Base-by-base conservation (phyloP, 148 eudicot species). In the Cornus suecica region DNA sequence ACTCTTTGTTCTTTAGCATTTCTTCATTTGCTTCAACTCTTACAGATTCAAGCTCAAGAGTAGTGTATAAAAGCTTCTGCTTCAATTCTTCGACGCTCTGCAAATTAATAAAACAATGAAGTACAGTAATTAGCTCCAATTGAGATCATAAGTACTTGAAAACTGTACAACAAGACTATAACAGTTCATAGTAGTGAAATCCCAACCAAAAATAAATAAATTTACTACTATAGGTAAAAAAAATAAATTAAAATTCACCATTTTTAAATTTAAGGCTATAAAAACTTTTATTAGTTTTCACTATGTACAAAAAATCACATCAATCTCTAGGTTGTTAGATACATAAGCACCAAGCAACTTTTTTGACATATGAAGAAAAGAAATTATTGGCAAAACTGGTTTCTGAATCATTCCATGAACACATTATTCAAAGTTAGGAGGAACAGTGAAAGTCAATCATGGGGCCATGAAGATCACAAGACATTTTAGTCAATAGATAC, bases 31-130 rank as follows among this genome's bases (percentile, higher is more conserved):
- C 83, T 76, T 87, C 80, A 10, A 79, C 74, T 77, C 63, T 84
- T 16, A 87, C 65, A 0, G 81, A 56, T 74, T 89, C 89, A 27
- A 90, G 66, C 67, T 88, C 88, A 65, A 86, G 83, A 26, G 88
- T 83, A 48, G 82, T 74, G 80, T 51, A 84, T 10, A 83, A 66
- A 13, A 90, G 82, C 83, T 82, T 87, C 71, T 85, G 83, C 64
- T 82, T 86, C 72, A 90, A 68, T n/a, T 88, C 90, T 26, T 87
- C 87, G 15, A 73, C 70, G 15, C 52, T 81, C 90, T 86, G 86
- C 72, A 25, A 79, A 60, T 56, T 68, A 72, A 20, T 0, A 20
- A 58, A 22, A n/a, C n/a, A n/a, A n/a, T n/a, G n/a, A n/a, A 1
- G 54, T 48, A 3, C 0, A 51, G 45, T 32, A 58, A 56, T 69